Evolutionary conservation across 495 filamentous ascomycete genomes (phyloP), one percentile per base, ranked within the genome.

Genomic region (Hypoxylon intermedium): DNA sequence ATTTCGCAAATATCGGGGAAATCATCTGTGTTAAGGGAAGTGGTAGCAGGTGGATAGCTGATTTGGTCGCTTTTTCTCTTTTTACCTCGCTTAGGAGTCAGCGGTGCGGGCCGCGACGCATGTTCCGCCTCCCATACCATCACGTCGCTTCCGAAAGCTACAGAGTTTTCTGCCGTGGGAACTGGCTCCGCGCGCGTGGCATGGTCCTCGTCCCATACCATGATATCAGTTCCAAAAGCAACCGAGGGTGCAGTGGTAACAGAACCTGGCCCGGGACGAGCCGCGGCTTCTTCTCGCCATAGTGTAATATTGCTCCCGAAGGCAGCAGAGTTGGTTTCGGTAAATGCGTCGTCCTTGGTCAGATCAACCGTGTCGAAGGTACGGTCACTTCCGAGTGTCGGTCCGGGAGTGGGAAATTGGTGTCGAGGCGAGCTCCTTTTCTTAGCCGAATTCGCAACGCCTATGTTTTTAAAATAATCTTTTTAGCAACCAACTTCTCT

Each of bases 11-110:
- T 77, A 48, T 79, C 75, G 5, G 72, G 75, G 19, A 73, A 79
- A 2, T 73, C 66, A 48, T 73, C 74, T 50, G 9, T 13, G 2
- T 70, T 65, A 15, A 45, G 18, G n/a, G 26, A 42, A 41, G 33
- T 61, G 49, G 57, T 53, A 26, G 53, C 47, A 45, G 30, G 63
- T 19, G 77, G 77, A 34, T 65, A 49, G 24, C 80, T 81, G 43
- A 87, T 83, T 48, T 89, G 86, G 33, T 87, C 83, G 59, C 89
- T 91, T 65, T 91, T 93, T 41, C 90, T 73, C 73, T 92, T 93
- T 72, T 84, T 86, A 9, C 82, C 78, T 55, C 81, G 81, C 65
- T 77, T 85, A 3, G 80, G 67, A 18, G 69, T 58, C 12, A 59
- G 19, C 5, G 73, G 74, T 40, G 67, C 67, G 3, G 74, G 56